A percentile compares a stretch with the other conserved stretches of the same genome.
phyloP scores from a whole-genome alignment of 768 basidiomycete genomes.

The Pulveroboletus sp. region DNA sequence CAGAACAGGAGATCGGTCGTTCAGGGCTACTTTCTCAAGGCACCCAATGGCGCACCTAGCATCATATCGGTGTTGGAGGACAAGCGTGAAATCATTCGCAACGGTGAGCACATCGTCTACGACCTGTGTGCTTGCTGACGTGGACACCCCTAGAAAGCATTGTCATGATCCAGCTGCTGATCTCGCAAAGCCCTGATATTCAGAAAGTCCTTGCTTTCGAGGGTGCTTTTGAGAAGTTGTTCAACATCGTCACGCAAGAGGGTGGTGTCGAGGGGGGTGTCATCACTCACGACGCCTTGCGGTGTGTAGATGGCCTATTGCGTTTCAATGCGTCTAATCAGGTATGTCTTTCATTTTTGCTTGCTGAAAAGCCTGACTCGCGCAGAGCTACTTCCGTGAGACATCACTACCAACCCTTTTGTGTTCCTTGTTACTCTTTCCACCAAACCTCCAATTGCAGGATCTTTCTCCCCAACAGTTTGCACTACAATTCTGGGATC shows the following conservation, averaged over 20 bases:
- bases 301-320: constrained; percentile 81
- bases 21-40: constrained; percentile 90
- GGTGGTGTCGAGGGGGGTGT: constrained; percentile 91
- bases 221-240: constrained; percentile 93
- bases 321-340: constrained; percentile 95
- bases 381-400: constrained; percentile 94
- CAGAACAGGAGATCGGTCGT: constrained; percentile 78
- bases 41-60: constrained; percentile 71
- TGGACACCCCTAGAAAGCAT: constrained; percentile 63
- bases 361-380: constrained; percentile 13
- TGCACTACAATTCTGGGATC: constrained; percentile 94
- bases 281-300: constrained; percentile 81
- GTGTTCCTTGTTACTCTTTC: constrained; percentile 69
- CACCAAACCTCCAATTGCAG: constrained; percentile 54
- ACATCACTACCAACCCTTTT: constrained; percentile 69
- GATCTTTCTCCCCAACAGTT: constrained; percentile 81
- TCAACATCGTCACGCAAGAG: constrained; percentile 82
- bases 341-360: constrained; percentile 40
- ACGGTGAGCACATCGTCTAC: constrained; percentile 54
- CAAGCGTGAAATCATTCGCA: constrained; percentile 83
- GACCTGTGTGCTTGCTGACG: constrained; percentile 12
- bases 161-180: constrained; percentile 74
- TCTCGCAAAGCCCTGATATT: constrained; percentile 86
- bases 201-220: constrained; percentile 97
- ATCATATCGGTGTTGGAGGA: constrained; percentile 78